A percentile compares a stretch with the other conserved stretches of the same genome.
Evolutionary conservation across 1,139 yeast genomes (phyloP).

Genomic region (Scheffersomyces titani): DNA sequence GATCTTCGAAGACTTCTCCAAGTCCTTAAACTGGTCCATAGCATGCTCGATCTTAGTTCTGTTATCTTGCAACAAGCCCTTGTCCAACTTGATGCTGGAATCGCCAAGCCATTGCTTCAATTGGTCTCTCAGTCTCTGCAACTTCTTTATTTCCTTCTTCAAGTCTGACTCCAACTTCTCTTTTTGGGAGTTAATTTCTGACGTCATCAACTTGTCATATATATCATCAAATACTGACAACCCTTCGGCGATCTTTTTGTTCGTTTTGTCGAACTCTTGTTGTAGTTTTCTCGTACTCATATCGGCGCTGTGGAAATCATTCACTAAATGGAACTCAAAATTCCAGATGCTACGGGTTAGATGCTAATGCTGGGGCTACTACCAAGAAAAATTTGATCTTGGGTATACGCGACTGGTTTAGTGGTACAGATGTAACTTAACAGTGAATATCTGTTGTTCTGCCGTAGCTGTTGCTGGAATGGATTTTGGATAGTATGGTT

Average conservation of each 20-base stretch:
- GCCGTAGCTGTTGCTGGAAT: neutral
- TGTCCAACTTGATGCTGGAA: slow-evolving; percentile 89
- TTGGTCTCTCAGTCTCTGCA: slow-evolving; percentile 93
- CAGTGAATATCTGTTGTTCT: neutral
- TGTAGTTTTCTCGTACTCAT: slow-evolving; percentile 53
- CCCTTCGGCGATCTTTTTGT: slow-evolving; percentile 95
- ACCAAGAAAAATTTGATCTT: neutral
- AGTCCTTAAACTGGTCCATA: slow-evolving; percentile 95
- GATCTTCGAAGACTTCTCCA: slow-evolving; percentile 92
- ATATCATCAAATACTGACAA: slow-evolving; percentile 81
- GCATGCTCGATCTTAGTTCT: slow-evolving; percentile 84
- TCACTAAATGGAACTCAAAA: neutral
- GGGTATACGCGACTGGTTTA: neutral
- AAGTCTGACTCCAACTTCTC: slow-evolving; percentile 92
- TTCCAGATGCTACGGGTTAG: neutral
- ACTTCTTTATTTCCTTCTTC: slow-evolving; percentile 92
- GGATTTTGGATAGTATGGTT: neutral
- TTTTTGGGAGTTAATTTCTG: slow-evolving; percentile 86
- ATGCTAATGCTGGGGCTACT: neutral
- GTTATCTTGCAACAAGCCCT: slow-evolving; percentile 69
- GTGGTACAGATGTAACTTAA: neutral
- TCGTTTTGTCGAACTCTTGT: slow-evolving; percentile 90
- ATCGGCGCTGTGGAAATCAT: neutral
- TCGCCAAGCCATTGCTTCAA: slow-evolving; percentile 95
- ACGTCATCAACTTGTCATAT: slow-evolving; percentile 79